phyloP scores from a whole-genome alignment of 331 rosid genomes.

The Prunus yedoensis region DNA sequence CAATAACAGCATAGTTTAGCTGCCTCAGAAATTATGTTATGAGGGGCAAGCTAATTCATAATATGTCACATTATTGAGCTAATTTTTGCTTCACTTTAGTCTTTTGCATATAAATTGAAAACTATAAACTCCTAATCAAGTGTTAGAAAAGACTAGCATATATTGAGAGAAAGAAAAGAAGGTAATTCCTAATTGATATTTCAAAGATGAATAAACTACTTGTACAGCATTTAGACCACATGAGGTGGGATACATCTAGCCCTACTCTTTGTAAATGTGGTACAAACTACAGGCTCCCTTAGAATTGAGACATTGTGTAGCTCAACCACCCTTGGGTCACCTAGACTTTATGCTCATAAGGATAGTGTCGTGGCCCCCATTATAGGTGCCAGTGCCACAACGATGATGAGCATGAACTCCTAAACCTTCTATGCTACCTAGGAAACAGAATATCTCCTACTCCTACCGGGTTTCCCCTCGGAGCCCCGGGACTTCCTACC shows the following conservation, averaged over 20 bases:
- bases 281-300: conserved; percentile 2
- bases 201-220: neutral
- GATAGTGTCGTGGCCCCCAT: too few relatives aligned
- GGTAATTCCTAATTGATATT: neutral
- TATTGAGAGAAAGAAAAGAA: neutral
- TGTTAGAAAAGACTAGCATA: neutral
- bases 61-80: neutral
- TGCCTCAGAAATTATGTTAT: neutral
- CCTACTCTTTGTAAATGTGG: neutral
- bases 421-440: conserved; percentile 21
- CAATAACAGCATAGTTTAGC: conserved; percentile 6
- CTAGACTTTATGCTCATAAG: neutral
- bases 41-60: neutral
- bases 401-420: too few relatives aligned
- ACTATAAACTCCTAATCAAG: neutral
- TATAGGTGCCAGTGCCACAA: too few relatives aligned
- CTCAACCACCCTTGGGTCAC: neutral
- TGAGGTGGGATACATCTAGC: neutral
- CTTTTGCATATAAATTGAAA: neutral
- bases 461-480: conserved; percentile 70
- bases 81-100: too few relatives aligned
- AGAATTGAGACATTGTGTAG: neutral
- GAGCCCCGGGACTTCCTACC: conserved; percentile 53
- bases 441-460: conserved; percentile 69
- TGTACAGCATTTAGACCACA: conserved; percentile 7